Percentiles rank a stretch among this genome's conserved stretches.
Evolutionary conservation across 2,329 filamentous ascomycete genomes (phyloP).

Genomic region (Aspergillus viridinutans): DNA sequence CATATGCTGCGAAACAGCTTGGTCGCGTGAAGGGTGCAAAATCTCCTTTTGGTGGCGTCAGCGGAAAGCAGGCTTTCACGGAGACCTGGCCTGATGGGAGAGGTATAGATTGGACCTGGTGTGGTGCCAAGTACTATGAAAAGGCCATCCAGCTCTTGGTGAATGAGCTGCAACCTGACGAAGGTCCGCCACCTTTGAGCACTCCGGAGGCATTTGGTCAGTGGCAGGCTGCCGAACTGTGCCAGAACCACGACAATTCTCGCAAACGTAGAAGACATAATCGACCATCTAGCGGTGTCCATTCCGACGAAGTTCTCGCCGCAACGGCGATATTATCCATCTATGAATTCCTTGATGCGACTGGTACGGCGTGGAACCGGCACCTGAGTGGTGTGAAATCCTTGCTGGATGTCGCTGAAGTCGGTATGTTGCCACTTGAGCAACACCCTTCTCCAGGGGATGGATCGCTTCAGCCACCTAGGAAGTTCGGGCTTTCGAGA

Average conservation of each 20-base stretch:
- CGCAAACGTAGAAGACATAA: slow-evolving; percentile 42
- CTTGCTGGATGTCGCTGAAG: slow-evolving; percentile 49
- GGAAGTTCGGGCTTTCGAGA: slow-evolving; percentile 46
- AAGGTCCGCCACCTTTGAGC: slow-evolving; percentile 31
- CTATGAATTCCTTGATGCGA: slow-evolving; percentile 65
- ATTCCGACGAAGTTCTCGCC: slow-evolving; percentile 57
- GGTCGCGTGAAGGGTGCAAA: slow-evolving; percentile 52
- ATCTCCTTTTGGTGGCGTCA: slow-evolving; percentile 46
- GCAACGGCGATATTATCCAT: slow-evolving; percentile 64
- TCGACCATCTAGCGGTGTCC: slow-evolving; percentile 34
- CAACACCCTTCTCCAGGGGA: slow-evolving; percentile 42
- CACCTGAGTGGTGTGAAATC: slow-evolving; percentile 64
- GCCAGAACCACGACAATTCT: slow-evolving; percentile 38
- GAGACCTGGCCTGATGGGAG: slow-evolving; percentile 49
- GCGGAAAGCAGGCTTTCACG: slow-evolving; percentile 47
- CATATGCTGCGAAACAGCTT: slow-evolving; percentile 60
- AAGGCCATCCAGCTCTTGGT: slow-evolving; percentile 56
- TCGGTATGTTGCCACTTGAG: slow-evolving; percentile 39
- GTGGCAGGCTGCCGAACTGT: slow-evolving; percentile 33
- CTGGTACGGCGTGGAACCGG: slow-evolving; percentile 58
- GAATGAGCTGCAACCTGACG: slow-evolving; percentile 41
- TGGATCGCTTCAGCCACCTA: slow-evolving; percentile 24
- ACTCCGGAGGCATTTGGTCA: slow-evolving; percentile 33
- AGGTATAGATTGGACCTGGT: slow-evolving; percentile 56
- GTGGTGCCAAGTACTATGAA: slow-evolving; percentile 61